Evolutionary conservation across 2,329 filamentous ascomycete species (phyloP).

Genomic region (Colletotrichum tofieldiae): DNA sequence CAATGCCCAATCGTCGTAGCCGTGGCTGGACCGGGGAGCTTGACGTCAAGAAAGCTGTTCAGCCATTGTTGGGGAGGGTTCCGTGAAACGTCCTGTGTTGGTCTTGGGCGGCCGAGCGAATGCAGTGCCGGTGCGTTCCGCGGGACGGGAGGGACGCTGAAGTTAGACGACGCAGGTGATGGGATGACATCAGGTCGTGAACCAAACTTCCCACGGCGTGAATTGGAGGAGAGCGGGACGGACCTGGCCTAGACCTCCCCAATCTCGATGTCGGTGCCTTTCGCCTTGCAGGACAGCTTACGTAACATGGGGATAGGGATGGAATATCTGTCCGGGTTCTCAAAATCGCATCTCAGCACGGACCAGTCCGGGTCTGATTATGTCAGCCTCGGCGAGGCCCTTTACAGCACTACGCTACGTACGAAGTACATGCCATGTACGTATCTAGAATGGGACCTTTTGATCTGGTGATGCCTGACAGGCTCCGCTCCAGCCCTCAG

Average conservation of each 20-base stretch:
- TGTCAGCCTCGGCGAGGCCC: background rate
- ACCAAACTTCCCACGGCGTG: background rate
- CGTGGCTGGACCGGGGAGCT: too few relatives aligned
- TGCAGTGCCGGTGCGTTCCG: background rate
- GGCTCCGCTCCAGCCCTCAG: background rate
- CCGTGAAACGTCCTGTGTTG: background rate
- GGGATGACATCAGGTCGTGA: constrained; percentile 29
- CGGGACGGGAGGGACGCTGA: constrained; percentile 4
- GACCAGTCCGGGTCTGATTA: background rate
- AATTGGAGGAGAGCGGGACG: constrained; percentile 23
- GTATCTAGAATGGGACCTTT: background rate
- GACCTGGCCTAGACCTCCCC: background rate
- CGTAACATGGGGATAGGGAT: constrained; percentile 14
- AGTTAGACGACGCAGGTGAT: background rate
- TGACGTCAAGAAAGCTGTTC: background rate
- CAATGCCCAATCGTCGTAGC: too few relatives aligned
- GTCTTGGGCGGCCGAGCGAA: background rate
- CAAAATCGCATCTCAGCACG: constrained; percentile 26
- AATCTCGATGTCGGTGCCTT: too few relatives aligned
- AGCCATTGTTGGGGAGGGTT: background rate
- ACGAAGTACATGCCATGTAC: too few relatives aligned
- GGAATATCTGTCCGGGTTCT: constrained; percentile 40
- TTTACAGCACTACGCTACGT: background rate
- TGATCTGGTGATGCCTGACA: background rate
- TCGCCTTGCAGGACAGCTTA: background rate